Evolutionary conservation across 2,329 filamentous ascomycete genomes (phyloP), one percentile per base, ranked within the genome.

Genomic region (Tolypocladium pustulatum): DNA sequence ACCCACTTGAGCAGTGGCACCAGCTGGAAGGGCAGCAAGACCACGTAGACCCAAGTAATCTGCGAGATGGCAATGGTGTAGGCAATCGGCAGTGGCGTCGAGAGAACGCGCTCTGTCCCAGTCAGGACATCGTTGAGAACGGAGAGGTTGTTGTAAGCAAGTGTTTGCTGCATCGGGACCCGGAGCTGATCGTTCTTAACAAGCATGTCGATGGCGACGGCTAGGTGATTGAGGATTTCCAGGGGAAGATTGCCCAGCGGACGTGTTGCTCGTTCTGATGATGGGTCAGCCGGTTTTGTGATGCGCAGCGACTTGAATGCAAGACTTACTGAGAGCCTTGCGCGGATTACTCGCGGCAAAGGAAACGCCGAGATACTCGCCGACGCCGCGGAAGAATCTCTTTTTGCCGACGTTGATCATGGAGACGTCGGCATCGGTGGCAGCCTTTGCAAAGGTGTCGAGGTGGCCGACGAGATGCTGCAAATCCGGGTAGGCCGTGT

Each of bases 11-110:
- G 81, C 3, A 73, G 70, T 0, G 71, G 68, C 68, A 83, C 82
- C 8, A 95, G 83, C 74, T 95, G 90, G 79, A 94, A 94, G 7
- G 90, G 90, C 1, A 95, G 80, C 37, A 90, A 79, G 65, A 91
- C 75, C 57, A 94, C 85, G 73, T 94, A 95, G 56, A 91, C 82
- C 84, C 89, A 92, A 37, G 90, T 90, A 68, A 94, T 93, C 70
- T 95, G 90, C 25, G 86, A 85, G 70, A 94, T 92, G 66, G 89
- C 84, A 66, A 95, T 94, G 63, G 83, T 85, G 76, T 95, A 95
- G 54, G 90, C 90, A 58, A 91, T 81, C 2, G 90, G 90, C 0
- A 95, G 81, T 1, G 90, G 90, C 0, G 90, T 95, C 70, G 87
- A 89, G 37, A 93, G 82, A 25, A 95, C 86, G 62, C 90, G 87